Base-by-base conservation (phyloP, 805 yeast genomes). In the Saccharomyces kudriavzevii region DNA sequence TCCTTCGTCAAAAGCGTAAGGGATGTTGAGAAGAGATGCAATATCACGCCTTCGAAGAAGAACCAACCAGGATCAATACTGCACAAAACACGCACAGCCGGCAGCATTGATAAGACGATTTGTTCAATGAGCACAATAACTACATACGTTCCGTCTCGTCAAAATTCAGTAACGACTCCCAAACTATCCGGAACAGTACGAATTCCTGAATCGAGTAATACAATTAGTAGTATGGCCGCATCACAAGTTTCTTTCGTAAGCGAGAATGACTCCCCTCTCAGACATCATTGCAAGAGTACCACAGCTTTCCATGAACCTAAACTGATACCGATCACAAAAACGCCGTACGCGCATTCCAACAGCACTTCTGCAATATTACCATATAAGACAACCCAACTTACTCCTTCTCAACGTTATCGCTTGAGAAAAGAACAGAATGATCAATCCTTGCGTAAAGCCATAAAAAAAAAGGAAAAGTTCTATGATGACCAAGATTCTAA, bases 381-480 rank as follows among this genome's bases (percentile, higher is more conserved):
- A 6, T 55, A 50, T 24, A 60, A 59, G 47, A 35, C 43, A 35
- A 17, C 43, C 22, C 43, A 35, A 9, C 43, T 72, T 54, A 74
- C 77, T 0, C 77, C 77, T 1, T 73, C 76, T 2, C 78, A 74
- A 56, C 62, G 70, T 45, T 68, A 69, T 49, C 63, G 77, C 40
- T 55, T 74, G 45, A 62, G 74, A 28, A 66, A 71, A 52, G 68
- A 65, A 30, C 71, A 66, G 48, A 68, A 67, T 17, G 65, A 69
- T 45, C 56, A 60, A 1, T 64, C 67, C 13, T 54, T 68, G 51
- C 62, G 70, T 35, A 54, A 63, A 20, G 58, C 66, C 13, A 56
- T 67, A n/a, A 62, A 62, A 35, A 66, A 63, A 48, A 64, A 66
- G 45, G 74, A 70, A 50, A 61, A 69, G 51, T 66, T 60, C 51